Evolutionary conservation across 495 filamentous ascomycete genomes (phyloP).

Genomic region (Lasiosphaeria hispida): DNA sequence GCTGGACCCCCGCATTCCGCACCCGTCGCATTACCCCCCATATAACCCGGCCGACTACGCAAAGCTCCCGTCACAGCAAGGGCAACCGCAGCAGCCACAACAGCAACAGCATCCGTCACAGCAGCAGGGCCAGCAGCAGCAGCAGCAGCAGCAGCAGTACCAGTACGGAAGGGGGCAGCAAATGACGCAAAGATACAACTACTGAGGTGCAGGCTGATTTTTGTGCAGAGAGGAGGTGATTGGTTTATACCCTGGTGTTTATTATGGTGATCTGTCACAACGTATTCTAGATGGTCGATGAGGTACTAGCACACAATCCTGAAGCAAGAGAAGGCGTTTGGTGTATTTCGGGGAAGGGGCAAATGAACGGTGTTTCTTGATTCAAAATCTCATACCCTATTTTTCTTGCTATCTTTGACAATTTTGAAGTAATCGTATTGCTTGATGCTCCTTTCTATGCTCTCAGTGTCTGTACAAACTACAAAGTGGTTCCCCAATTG

Average conservation of each 20-base stretch:
- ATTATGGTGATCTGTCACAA: background rate
- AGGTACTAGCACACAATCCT: background rate
- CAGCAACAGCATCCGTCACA: conserved; percentile 13
- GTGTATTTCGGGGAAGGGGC: background rate
- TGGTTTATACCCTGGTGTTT: conserved; percentile 1
- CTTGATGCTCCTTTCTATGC: no score
- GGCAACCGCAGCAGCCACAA: background rate
- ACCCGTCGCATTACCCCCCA: conserved; percentile 26
- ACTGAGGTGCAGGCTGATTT: background rate
- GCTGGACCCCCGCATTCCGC: conserved; percentile 22
- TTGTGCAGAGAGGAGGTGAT: background rate
- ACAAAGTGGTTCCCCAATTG: no score
- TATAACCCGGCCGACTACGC: conserved; percentile 49
- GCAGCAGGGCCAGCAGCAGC: conserved; percentile 6
- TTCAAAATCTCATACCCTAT: background rate
- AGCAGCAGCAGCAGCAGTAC: conserved; percentile 2
- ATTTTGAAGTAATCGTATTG: background rate
- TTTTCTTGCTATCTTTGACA: background rate
- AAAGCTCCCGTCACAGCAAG: conserved; percentile 17
- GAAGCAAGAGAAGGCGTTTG: background rate
- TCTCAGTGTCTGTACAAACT: no score
- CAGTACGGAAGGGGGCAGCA: conserved; percentile 8
- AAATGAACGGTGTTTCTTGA: background rate
- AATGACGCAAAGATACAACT: conserved; percentile 11
- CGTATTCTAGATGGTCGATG: background rate